Conservation (phyloP, 2,329 filamentous ascomycete species). For the Stemphylium beticola region DNA sequence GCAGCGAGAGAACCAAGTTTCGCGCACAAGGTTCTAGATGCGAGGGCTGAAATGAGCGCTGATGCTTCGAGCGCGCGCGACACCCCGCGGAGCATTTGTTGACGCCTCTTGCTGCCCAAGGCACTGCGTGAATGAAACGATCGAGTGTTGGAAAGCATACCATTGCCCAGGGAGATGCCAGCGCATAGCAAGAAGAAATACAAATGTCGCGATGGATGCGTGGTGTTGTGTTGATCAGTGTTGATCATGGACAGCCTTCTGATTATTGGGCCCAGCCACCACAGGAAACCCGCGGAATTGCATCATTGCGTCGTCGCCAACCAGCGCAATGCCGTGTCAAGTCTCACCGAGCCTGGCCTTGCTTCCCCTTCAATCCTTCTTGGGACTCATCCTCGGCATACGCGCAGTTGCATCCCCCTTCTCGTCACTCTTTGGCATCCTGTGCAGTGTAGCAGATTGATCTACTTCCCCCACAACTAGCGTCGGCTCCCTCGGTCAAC, state of each 20-base stretch:
- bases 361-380: slow-evolving; percentile 9
- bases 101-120: neutral
- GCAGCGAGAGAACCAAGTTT: neutral
- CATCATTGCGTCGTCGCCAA: slow-evolving; percentile 37
- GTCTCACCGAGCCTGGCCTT: slow-evolving; percentile 20
- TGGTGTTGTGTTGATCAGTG: slow-evolving; percentile 16
- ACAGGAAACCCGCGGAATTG: slow-evolving; percentile 25
- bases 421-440: slow-evolving; percentile 7
- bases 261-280: slow-evolving; percentile 40
- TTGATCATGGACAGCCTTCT: slow-evolving; percentile 26
- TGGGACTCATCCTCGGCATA: slow-evolving; percentile 4
- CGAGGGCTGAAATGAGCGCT: slow-evolving; percentile 1
- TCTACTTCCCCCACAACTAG: slow-evolving; percentile 25
- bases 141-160: neutral
- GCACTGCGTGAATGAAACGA: neutral
- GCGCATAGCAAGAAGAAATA: neutral
- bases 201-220: neutral
- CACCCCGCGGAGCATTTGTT: slow-evolving; percentile 6
- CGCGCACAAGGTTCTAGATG: neutral
- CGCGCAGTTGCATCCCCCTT: slow-evolving; percentile 6
- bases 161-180: neutral
- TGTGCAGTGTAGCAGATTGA: slow-evolving; percentile 14
- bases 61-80: slow-evolving; percentile 2
- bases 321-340: slow-evolving; percentile 17
- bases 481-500: slow-evolving; percentile 29